Conservation (phyloP, 2,329 filamentous ascomycete species). For the Chaetomium sp. region DNA sequence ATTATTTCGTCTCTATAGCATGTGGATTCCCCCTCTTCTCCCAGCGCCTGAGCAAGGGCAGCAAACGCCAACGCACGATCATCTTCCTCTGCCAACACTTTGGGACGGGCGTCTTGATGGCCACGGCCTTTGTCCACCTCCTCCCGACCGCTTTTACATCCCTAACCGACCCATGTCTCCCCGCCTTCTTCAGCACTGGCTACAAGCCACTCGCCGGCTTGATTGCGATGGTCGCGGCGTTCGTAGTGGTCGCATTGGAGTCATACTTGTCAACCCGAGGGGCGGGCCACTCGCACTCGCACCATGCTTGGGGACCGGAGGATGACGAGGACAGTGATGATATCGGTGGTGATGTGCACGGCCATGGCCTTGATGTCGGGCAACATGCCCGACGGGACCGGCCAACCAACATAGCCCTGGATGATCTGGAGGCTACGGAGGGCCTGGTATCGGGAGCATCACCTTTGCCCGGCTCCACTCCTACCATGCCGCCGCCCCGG, state of each 20-base stretch:
- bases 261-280: constrained; percentile 76
- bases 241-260: constrained; percentile 77
- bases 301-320: constrained; percentile 43
- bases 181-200: constrained; percentile 69
- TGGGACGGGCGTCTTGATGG: constrained; percentile 78
- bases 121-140: constrained; percentile 77
- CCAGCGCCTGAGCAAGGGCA: constrained; percentile 45
- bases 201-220: constrained; percentile 76
- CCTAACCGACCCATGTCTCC: constrained; percentile 64
- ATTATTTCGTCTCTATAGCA: constrained; percentile 33
- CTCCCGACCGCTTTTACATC: constrained; percentile 62
- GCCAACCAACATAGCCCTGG: constrained; percentile 44
- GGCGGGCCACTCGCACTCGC: constrained; percentile 55
- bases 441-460: constrained; percentile 54
- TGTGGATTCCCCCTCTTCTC: constrained; percentile 63
- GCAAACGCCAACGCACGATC: constrained; percentile 52
- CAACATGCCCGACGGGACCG: constrained; percentile 33
- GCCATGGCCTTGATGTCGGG: constrained; percentile 29
- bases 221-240: constrained; percentile 74
- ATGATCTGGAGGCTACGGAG: constrained; percentile 45
- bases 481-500: constrained; percentile 25
- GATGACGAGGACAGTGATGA: constrained; percentile 27
- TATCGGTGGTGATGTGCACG: not conserved
- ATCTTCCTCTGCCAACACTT: constrained; percentile 67
- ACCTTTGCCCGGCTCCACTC: constrained; percentile 50